Evolutionary conservation across 805 yeast species (phyloP).

Genomic region (Candida loeiensis): DNA sequence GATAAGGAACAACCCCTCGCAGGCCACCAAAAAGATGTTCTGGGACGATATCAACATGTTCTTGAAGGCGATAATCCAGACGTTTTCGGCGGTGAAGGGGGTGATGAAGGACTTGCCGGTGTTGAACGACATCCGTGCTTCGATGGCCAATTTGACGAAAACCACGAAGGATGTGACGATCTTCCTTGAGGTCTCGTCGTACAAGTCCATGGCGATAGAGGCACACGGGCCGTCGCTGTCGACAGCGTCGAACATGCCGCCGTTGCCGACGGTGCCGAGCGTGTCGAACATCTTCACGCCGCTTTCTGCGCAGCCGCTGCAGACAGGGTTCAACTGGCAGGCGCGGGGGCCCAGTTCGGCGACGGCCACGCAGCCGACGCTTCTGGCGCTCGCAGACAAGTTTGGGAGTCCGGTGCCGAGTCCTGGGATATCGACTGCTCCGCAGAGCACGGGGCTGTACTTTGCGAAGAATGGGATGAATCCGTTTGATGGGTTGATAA

Average conservation of each 20-base stretch:
- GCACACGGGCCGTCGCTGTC: conserved; percentile 5
- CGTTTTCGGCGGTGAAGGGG: conserved; percentile 76
- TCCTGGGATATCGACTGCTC: conserved; percentile 26
- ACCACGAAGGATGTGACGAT: conserved; percentile 90
- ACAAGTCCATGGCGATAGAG: conserved; percentile 29
- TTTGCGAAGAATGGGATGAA: conserved; percentile 35
- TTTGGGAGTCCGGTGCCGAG: conserved; percentile 13
- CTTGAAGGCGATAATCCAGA: conserved; percentile 76
- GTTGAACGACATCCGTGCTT: conserved; percentile 73
- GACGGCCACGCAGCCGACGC: conserved; percentile 9
- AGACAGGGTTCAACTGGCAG: conserved; percentile 16
- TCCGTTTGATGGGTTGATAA: conserved; percentile 37
- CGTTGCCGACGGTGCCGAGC: conserved; percentile 29
- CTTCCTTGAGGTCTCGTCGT: conserved; percentile 56
- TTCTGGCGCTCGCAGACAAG: conserved; percentile 1
- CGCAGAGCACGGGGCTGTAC: conserved; percentile 31
- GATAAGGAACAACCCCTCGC: conserved; percentile 46
- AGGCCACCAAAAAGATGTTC: conserved; percentile 55
- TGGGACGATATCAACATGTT: conserved; percentile 86
- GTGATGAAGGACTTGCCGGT: conserved; percentile 80
- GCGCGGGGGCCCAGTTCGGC: conserved; percentile 22
- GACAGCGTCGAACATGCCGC: conserved; percentile 17
- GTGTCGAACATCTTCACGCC: conserved; percentile 33
- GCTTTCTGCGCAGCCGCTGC: conserved; percentile 22
- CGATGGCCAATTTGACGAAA: conserved; percentile 76